Conservation (phyloP, 805 yeast genomes). For the Clavispora santaluciae region DNA sequence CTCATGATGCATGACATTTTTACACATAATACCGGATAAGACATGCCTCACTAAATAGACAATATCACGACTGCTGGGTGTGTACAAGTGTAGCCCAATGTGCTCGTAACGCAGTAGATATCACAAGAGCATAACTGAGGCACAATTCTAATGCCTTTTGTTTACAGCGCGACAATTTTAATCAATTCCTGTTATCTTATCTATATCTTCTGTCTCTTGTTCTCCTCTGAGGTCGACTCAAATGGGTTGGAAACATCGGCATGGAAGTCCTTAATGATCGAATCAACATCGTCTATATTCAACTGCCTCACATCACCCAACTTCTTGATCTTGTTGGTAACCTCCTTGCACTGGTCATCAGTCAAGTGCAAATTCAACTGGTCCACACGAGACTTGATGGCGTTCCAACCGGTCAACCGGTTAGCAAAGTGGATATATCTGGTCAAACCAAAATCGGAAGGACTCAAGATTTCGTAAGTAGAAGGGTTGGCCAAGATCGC, state of each 20-base stretch:
- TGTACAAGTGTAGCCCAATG: too few relatives aligned
- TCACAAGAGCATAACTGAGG: too few relatives aligned
- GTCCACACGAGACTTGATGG: slow-evolving; percentile 96
- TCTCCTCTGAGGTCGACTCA: slow-evolving; percentile 1
- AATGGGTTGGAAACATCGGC: slow-evolving; percentile 61
- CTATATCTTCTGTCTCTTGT: slow-evolving; percentile 5
- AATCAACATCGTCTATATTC: slow-evolving; percentile 95
- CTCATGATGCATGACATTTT: slow-evolving; percentile 9
- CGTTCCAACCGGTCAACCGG: slow-evolving; percentile 98
- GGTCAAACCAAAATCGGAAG: slow-evolving; percentile 91
- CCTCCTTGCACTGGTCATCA: slow-evolving; percentile 93
- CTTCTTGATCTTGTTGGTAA: slow-evolving; percentile 86
- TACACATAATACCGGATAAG: slow-evolving; percentile 5
- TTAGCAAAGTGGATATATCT: slow-evolving; percentile 97
- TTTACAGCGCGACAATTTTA: too few relatives aligned
- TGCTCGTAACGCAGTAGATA: too few relatives aligned
- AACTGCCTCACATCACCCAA: slow-evolving; percentile 93
- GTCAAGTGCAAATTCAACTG: slow-evolving; percentile 86
- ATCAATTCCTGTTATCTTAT: background rate
- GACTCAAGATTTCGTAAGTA: slow-evolving; percentile 95
- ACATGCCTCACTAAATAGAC: too few relatives aligned
- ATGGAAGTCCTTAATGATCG: slow-evolving; percentile 91
- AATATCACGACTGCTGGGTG: too few relatives aligned
- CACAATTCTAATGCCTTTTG: too few relatives aligned
- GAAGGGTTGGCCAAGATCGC: slow-evolving; percentile 98